Conservation (phyloP, 83 land plant genomes). For the Picea abies region DNA sequence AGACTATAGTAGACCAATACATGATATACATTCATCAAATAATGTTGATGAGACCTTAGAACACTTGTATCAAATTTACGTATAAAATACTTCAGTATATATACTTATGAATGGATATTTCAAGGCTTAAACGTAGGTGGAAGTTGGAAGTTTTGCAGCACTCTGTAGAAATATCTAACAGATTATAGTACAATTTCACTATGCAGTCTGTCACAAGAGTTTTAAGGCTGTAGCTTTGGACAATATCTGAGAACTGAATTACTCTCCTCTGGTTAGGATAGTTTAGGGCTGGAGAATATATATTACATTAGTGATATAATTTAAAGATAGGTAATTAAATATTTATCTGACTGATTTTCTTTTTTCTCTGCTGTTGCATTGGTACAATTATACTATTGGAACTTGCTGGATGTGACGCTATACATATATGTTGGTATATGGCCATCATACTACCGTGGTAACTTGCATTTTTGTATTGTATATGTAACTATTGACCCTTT, state of each 20-base stretch:
- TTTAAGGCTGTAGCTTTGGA: neutral
- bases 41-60: too few relatives aligned
- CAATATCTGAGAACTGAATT: neutral
- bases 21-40: too few relatives aligned
- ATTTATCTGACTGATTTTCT: constrained; percentile 14
- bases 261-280: neutral
- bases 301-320: neutral
- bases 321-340: neutral
- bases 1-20: too few relatives aligned
- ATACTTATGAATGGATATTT: too few relatives aligned
- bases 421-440: constrained; percentile 18
- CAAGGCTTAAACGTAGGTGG: neutral
- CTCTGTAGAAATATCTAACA: neutral
- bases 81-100: too few relatives aligned
- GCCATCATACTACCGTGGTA: constrained; percentile 6
- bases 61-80: too few relatives aligned
- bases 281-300: neutral
- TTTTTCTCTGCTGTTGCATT: constrained; percentile 10
- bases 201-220: too few relatives aligned
- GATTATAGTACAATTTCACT: neutral
- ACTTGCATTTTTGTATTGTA: constrained; percentile 13
- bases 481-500: constrained; percentile 7
- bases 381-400: constrained; percentile 15
- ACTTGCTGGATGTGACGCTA: constrained; percentile 16
- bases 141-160: neutral